phyloP scores from a whole-genome alignment of 495 filamentous ascomycete genomes.

The Coniosporium apollinis region DNA sequence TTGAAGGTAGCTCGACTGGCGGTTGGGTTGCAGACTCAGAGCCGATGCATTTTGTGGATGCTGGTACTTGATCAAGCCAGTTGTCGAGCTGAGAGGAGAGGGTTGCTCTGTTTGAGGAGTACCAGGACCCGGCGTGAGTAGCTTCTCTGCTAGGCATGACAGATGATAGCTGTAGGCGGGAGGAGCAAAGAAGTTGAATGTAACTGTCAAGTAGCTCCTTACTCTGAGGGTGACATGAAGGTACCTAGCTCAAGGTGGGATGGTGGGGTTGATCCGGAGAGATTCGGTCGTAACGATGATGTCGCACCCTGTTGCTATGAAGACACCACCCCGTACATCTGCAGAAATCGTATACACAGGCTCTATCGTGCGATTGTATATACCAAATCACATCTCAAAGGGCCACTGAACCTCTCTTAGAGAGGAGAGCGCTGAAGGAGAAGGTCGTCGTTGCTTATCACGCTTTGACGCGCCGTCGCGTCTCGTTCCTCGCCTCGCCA shows the following conservation, averaged over 20 bases:
- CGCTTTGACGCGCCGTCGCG: background rate
- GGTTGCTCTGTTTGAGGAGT: conserved; percentile 39
- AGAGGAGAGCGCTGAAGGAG: no score
- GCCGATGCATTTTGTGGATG: conserved; percentile 30
- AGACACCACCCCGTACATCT: background rate
- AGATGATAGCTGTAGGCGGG: background rate
- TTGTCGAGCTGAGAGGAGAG: conserved; percentile 58
- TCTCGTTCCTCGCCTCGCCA: background rate
- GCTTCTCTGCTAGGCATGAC: conserved; percentile 48
- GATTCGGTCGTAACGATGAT: no score
- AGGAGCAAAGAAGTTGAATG: conserved; percentile 1
- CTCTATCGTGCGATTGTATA: no score
- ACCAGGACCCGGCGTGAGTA: conserved; percentile 72
- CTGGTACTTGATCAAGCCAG: conserved; percentile 61
- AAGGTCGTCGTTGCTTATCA: no score
- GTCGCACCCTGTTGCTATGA: no score
- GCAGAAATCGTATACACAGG: background rate
- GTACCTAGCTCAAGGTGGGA: background rate
- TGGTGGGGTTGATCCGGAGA: no score
- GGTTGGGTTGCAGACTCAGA: conserved; percentile 24
- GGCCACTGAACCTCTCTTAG: no score
- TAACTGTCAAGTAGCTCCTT: no score
- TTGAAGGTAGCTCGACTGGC: conserved; percentile 43
- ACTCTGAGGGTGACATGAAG: background rate
- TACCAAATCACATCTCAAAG: no score